Percentiles rank a stretch among this genome's conserved stretches.
phyloP scores from a whole-genome alignment of 2,329 filamentous ascomycete genomes.

The Lasiodiplodia citricola region DNA sequence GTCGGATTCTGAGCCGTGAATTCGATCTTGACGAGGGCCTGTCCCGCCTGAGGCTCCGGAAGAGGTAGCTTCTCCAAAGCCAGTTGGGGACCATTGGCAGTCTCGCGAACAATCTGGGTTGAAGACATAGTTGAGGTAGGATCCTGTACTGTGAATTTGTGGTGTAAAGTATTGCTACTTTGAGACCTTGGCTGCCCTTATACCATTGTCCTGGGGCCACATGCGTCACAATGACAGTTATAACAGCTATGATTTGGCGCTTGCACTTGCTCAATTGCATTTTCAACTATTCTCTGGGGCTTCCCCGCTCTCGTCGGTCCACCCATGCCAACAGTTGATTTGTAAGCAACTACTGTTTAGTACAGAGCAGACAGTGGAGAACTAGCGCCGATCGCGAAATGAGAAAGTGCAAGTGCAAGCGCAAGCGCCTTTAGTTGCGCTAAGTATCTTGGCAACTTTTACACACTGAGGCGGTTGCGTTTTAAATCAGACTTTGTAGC shows the following conservation, averaged over 20 bases:
- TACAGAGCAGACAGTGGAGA: background rate
- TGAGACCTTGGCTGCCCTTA: too few species aligned
- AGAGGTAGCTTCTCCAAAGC: background rate
- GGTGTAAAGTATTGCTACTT: too few species aligned
- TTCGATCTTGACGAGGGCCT: slow-evolving; percentile 30
- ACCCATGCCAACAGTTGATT: background rate
- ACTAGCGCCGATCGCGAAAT: background rate
- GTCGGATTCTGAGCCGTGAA: slow-evolving; percentile 34
- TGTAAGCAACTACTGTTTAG: background rate
- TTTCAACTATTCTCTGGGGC: too few species aligned
- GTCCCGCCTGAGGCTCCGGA: background rate
- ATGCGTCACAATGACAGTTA: background rate
- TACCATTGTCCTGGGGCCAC: background rate
- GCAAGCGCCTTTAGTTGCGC: background rate
- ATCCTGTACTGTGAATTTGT: too few species aligned
- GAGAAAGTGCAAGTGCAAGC: background rate
- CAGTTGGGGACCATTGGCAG: background rate
- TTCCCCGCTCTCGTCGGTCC: too few species aligned
- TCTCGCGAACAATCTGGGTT: background rate
- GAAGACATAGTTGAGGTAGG: too few species aligned
- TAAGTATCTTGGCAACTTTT: background rate
- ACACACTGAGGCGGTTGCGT: background rate
- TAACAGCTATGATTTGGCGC: background rate
- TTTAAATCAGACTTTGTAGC: background rate
- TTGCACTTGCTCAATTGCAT: background rate